Conservation (phyloP, 768 basidiomycete genomes). For the Daedalea quercina region DNA sequence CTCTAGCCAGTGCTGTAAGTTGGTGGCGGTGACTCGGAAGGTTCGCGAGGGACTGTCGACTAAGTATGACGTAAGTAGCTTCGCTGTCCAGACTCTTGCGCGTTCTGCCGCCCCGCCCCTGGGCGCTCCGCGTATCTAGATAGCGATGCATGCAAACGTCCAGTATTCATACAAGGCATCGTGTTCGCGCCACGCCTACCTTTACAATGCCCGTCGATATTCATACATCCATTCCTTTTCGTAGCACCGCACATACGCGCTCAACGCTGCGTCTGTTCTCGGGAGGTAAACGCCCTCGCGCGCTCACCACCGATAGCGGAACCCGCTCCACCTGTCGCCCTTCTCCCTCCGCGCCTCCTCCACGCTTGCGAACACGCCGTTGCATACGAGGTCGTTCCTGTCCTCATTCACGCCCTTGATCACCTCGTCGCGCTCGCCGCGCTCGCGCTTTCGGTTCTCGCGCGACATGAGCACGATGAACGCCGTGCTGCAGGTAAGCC, state of each 20-base stretch:
- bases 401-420: conserved; percentile 42
- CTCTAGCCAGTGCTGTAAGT: no score
- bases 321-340: conserved; percentile 72
- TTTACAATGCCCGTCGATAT: no score
- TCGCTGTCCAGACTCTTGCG: no score
- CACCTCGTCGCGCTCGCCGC: conserved; percentile 63
- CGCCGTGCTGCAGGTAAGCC: conserved; percentile 38
- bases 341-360: conserved; percentile 66
- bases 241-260: not conserved
- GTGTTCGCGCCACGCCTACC: no score
- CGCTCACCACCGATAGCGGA: conserved; percentile 50
- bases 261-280: not conserved
- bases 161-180: no score
- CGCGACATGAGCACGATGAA: conserved; percentile 38
- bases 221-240: not conserved
- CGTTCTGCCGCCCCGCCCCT: not conserved
- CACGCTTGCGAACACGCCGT: conserved; percentile 50
- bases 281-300: not conserved
- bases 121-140: not conserved
- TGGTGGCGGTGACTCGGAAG: no score
- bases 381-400: conserved; percentile 34
- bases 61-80: no score
- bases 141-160: not conserved
- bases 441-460: conserved; percentile 59
- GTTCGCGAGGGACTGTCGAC: no score